Evolutionary conservation across 805 yeast genomes (phyloP), one percentile per base, ranked within the genome.

Genomic region (Clavispora santaluciae): DNA sequence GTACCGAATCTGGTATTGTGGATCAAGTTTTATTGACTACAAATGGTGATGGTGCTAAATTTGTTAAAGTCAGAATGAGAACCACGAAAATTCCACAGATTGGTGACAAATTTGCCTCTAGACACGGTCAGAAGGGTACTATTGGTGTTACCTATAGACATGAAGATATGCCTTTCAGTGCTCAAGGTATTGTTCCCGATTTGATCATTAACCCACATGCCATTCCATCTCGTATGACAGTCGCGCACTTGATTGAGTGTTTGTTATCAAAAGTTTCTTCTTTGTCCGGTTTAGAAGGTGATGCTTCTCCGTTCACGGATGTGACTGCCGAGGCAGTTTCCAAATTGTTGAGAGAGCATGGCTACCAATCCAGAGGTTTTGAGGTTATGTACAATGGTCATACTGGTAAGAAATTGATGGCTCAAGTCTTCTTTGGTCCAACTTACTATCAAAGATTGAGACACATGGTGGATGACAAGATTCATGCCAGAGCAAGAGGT

Each of bases 151-250:
- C 99, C 0, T 93, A 91, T 63, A 80, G 97, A 63, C 93, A 91
- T 63, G 99, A 93, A 66, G 99, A 93, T 63, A 91, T 93, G 98
- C 99, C 99, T 22, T 93, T 93, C 64, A 83, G 95, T 7, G 75
- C 87, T 3, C 95, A 91, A 64, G 99, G 99, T 64, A 67, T 91
- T 61, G 97, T 91, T 28, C 99, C 99, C 6, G 99, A 93, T 70
- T 75, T 93, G 60, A 88, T 93, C 57, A 93, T 93, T 63, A 93
- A 93, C 65, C 99, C 99, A 2, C 99, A 93, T 68, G 99, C 98
- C 61, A 93, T 93, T 78, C 99, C 99, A 54, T 93, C 99, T 43
- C 97, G 99, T 78, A 93, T 93, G 99, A 93, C 99, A 30, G 99
- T 93, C 46, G 99, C 99, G 37, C 98, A 93, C 75, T 83, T 93